Conservation (phyloP, 345 rosid species). For the Populus euphratica region DNA sequence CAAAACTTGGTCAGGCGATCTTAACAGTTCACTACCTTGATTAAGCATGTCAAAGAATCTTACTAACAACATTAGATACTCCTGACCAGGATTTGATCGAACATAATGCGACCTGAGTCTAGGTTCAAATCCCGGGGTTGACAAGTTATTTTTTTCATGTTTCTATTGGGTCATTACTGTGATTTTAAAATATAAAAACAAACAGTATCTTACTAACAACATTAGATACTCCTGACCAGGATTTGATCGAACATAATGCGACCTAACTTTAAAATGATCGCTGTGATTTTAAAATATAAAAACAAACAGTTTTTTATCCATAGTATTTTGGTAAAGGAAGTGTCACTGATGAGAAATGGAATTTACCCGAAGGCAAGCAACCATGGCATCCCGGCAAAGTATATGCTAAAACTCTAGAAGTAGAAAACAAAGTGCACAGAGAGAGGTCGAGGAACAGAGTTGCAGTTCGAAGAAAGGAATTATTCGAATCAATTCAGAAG, state of each 20-base stretch:
- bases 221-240: not conserved
- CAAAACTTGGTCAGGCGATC: not conserved
- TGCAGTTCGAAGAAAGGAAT: too few relatives aligned
- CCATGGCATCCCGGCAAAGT: not conserved
- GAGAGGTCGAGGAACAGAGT: not conserved
- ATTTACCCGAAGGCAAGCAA: not conserved
- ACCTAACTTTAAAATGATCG: not conserved
- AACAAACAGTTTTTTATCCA: too few relatives aligned
- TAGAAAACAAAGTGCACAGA: not conserved
- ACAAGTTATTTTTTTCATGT: too few relatives aligned
- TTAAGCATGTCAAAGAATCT: not conserved
- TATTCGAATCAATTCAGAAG: too few relatives aligned
- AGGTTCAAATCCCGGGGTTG: too few relatives aligned
- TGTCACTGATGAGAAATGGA: not conserved
- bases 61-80: not conserved
- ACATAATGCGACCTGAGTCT: not conserved
- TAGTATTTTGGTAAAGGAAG: too few relatives aligned
- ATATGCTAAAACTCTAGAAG: slow-evolving; percentile 13
- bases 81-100: not conserved
- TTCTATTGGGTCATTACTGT: too few relatives aligned
- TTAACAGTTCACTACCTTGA: not conserved
- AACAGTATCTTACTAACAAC: not conserved
- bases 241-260: not conserved
- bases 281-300: too few relatives aligned
- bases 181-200: too few relatives aligned